Conservation (phyloP, 805 yeast genomes). For the Kuraishia piskuri region DNA sequence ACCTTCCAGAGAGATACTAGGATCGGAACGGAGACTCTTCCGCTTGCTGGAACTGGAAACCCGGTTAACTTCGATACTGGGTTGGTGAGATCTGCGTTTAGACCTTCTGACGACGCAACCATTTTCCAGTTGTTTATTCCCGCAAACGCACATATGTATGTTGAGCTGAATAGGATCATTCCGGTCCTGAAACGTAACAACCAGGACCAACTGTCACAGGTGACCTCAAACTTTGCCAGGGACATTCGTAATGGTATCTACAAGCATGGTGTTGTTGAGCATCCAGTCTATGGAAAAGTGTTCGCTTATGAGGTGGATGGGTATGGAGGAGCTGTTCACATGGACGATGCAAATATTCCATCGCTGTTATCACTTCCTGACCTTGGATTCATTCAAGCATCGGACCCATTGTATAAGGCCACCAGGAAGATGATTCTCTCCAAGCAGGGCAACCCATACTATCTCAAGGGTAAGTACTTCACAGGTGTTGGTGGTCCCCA, state of each 20-base stretch:
- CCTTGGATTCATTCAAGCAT: conserved; percentile 46
- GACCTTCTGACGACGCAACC: conserved; percentile 87
- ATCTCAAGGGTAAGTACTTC: conserved; percentile 49
- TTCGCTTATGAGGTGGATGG: conserved; percentile 90
- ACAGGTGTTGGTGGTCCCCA: conserved; percentile 91
- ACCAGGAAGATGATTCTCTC: conserved; percentile 71
- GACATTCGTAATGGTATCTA: conserved; percentile 47
- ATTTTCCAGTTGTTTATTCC: conserved; percentile 77
- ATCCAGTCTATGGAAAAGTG: conserved; percentile 64
- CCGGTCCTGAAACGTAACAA: conserved; percentile 15
- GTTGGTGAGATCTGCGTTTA: conserved; percentile 69
- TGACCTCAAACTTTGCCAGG: conserved; percentile 28
- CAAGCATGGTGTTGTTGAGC: conserved; percentile 56
- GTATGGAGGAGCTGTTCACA: conserved; percentile 58
- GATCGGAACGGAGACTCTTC: conserved; percentile 73
- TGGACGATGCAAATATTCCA: conserved; percentile 93
- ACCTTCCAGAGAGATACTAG: conserved; percentile 67
- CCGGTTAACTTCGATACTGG: conserved; percentile 72
- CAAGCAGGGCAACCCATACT: conserved; percentile 72
- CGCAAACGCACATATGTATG: conserved; percentile 70
- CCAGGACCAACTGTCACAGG: conserved; percentile 12
- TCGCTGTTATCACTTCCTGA: conserved; percentile 76
- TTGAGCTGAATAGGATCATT: conserved; percentile 42
- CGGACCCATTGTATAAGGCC: conserved; percentile 60
- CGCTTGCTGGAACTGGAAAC: conserved; percentile 73